Evolutionary conservation across 2,329 filamentous ascomycete species (phyloP).

Genomic region (Pseudogymnoascus sp.): DNA sequence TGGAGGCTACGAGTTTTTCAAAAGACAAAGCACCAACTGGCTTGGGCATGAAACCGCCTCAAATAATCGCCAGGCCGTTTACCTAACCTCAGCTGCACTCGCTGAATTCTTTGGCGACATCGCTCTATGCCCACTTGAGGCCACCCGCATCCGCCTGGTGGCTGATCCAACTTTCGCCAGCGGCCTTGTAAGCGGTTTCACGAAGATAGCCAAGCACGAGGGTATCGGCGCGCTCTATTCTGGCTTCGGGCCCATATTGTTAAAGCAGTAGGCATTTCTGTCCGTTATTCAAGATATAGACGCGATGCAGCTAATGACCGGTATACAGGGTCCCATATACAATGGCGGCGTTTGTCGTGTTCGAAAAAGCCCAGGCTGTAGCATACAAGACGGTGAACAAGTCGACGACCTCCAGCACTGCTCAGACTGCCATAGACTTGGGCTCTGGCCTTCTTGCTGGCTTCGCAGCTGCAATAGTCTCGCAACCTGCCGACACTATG

Average conservation of each 20-base stretch:
- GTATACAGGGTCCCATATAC: conserved; percentile 71
- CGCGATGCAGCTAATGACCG: conserved; percentile 16
- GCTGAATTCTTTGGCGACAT: conserved; percentile 68
- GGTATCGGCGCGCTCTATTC: conserved; percentile 83
- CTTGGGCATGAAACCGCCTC: conserved; percentile 70
- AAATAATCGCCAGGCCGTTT: conserved; percentile 73
- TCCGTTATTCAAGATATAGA: conserved; percentile 17
- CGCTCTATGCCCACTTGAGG: conserved; percentile 84
- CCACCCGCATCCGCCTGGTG: conserved; percentile 87
- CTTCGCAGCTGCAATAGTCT: conserved; percentile 81
- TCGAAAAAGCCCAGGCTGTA: conserved; percentile 75
- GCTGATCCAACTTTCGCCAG: conserved; percentile 78
- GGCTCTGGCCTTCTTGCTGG: conserved; percentile 67
- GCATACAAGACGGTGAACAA: conserved; percentile 66
- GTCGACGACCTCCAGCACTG: conserved; percentile 54
- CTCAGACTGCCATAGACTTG: conserved; percentile 75
- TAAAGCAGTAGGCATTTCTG: conserved; percentile 57
- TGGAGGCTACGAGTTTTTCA: conserved; percentile 94
- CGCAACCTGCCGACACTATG: conserved; percentile 89
- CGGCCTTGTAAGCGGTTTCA: conserved; percentile 70
- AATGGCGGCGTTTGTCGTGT: conserved; percentile 92
- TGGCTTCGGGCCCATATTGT: conserved; percentile 79
- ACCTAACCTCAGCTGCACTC: conserved; percentile 60
- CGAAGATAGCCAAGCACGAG: conserved; percentile 76
- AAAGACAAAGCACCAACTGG: conserved; percentile 77